phyloP scores from a whole-genome alignment of 192 early-diverging fungal species.

The Backusella morwellensis region DNA sequence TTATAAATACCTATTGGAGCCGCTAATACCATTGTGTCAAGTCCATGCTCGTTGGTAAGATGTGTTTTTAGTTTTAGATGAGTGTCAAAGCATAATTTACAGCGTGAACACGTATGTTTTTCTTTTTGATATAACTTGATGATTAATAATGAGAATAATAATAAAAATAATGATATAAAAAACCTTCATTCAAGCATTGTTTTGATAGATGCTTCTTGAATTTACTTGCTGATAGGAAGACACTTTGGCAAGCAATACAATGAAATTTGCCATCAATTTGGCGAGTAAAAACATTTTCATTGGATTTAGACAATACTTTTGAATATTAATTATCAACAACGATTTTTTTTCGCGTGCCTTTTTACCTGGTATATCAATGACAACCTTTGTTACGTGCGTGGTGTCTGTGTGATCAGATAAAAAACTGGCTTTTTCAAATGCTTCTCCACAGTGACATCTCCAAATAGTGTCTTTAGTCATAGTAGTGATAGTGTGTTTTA shows the following conservation, averaged over 20 bases:
- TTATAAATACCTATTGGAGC: neutral
- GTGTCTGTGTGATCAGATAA: neutral
- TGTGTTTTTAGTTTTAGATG: neutral
- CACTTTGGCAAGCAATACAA: neutral
- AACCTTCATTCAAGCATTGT: neutral
- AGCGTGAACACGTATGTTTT: neutral
- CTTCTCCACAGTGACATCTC: neutral
- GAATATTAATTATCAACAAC: no score
- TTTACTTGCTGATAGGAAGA: neutral
- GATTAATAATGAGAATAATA: neutral
- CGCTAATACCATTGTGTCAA: neutral
- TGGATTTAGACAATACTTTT: neutral
- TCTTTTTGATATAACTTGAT: neutral
- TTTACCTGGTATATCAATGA: neutral
- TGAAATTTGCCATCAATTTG: neutral
- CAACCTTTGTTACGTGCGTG: neutral
- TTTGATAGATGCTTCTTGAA: neutral
- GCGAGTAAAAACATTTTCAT: neutral
- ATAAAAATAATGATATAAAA: neutral
- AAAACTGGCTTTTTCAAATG: neutral
- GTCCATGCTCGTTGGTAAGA: neutral
- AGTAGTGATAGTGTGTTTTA: neutral
- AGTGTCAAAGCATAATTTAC: neutral
- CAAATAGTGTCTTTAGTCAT: neutral
- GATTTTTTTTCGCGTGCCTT: no score